These are phyloP conservation scores for Eucalyptus microcorys DNA, from an alignment of 345 rosid species.

Conservation along the genomic window DNA sequence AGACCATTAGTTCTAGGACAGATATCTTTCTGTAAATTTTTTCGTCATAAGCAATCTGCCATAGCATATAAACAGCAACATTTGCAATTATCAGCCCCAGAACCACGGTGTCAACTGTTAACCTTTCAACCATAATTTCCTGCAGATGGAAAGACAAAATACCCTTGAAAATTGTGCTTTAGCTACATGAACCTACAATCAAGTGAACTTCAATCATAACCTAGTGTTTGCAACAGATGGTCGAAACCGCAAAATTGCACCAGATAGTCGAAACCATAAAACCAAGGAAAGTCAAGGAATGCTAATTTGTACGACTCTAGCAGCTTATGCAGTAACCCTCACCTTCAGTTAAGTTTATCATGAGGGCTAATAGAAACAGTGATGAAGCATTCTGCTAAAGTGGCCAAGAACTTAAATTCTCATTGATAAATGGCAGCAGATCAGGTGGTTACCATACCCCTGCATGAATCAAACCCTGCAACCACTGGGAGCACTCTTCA, in stretches of 20 bases:
- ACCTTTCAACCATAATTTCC: too few relatives aligned
- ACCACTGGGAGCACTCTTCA: slow-evolving; percentile 33
- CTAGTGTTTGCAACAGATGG: background rate
- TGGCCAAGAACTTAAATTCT: background rate
- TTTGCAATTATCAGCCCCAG: slow-evolving; percentile 56
- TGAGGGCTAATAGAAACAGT: too few relatives aligned
- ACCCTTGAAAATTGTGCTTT: background rate
- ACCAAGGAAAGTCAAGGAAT: too few relatives aligned
- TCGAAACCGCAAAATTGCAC: background rate
- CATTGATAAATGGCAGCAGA: background rate
- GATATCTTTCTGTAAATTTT: slow-evolving; percentile 61
- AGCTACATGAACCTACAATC: background rate
- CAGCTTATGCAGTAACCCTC: too few relatives aligned
- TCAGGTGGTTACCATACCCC: background rate
- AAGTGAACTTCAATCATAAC: background rate
- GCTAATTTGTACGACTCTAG: too few relatives aligned
- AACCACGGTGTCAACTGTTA: slow-evolving; percentile 6
- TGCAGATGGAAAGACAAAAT: too few relatives aligned
- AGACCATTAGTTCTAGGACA: background rate
- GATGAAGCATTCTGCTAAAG: too few relatives aligned
- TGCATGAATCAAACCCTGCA: slow-evolving; percentile 47
- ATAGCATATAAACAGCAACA: slow-evolving; percentile 51
- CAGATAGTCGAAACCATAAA: too few relatives aligned
- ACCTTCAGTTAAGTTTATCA: too few relatives aligned
- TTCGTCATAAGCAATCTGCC: slow-evolving; percentile 69